These are phyloP conservation scores for Sporobolus alterniflorus DNA, from an alignment of 202 grass and related monocot species.

Conservation along the genomic window DNA sequence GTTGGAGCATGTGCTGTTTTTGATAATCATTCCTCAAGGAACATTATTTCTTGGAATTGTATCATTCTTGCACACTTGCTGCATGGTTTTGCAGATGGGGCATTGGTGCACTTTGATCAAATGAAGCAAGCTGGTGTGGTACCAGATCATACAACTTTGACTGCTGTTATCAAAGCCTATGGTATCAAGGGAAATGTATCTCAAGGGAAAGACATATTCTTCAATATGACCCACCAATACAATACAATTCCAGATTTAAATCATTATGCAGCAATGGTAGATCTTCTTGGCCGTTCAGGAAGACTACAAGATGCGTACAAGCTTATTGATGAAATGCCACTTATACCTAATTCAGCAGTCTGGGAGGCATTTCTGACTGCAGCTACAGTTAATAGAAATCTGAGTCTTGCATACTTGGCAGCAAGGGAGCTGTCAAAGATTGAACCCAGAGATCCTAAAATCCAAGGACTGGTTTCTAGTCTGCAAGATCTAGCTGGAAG, in stretches of 20 bases:
- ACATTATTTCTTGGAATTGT: constrained; percentile 84
- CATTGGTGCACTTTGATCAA: constrained; percentile 48
- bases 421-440: constrained; percentile 55
- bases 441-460: constrained; percentile 61
- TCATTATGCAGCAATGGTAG: constrained; percentile 76
- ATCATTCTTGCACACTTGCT: constrained; percentile 72
- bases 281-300: constrained; percentile 72
- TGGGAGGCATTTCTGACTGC: constrained; percentile 79
- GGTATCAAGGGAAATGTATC: constrained; percentile 62
- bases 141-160: constrained; percentile 69
- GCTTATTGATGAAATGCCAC: constrained; percentile 68
- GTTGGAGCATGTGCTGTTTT: constrained; percentile 69
- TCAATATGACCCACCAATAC: constrained; percentile 62
- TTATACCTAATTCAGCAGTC: constrained; percentile 57
- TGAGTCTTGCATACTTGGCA: constrained; percentile 58
- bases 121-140: constrained; percentile 64
- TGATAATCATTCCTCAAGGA: constrained; percentile 58
- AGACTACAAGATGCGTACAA: constrained; percentile 74
- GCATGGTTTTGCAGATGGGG: constrained; percentile 59
- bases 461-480: constrained; percentile 52
- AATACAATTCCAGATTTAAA: constrained; percentile 58
- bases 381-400: constrained; percentile 64
- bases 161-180: constrained; percentile 71
- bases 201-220: constrained; percentile 63
- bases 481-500: constrained; percentile 58